Percentiles rank a stretch among this genome's conserved stretches.
These are phyloP conservation scores for Ceratobasidium sp. DNA, from an alignment of 1,284 basidiomycete species.

Conservation along the genomic window DNA sequence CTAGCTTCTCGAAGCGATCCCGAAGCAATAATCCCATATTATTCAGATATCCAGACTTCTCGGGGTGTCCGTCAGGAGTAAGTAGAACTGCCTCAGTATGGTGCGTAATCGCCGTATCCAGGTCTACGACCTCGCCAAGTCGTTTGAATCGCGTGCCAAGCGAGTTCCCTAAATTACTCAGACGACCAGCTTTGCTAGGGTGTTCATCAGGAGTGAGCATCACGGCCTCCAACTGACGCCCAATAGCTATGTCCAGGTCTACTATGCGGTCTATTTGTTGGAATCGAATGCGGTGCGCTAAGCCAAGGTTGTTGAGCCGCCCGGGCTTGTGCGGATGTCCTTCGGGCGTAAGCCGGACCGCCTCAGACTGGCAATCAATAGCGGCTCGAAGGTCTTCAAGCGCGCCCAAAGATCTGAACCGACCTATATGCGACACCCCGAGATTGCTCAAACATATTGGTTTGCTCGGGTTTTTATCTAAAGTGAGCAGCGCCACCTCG, in stretches of 20 bases:
- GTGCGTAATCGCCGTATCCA: slow-evolving; percentile 20
- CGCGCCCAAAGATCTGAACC: background rate
- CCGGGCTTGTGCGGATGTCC: background rate
- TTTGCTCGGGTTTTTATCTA: background rate
- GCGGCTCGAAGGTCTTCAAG: slow-evolving; percentile 39
- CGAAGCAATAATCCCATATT: background rate
- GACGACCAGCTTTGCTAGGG: background rate
- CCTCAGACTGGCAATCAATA: background rate
- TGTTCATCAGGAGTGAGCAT: background rate
- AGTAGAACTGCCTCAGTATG: background rate
- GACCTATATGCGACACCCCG: background rate
- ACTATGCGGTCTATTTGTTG: background rate
- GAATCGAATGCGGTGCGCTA: background rate
- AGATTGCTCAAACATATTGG: background rate
- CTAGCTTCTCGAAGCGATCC: background rate
- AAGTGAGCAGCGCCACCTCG: background rate
- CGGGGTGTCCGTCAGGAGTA: background rate
- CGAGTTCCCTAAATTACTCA: background rate
- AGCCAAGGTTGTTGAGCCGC: background rate
- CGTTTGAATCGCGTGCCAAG: background rate
- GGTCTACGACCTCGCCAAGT: background rate
- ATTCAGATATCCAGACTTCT: background rate
- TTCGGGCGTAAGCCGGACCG: background rate
- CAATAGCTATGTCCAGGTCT: background rate
- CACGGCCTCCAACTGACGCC: background rate